Base-by-base conservation (phyloP, 2,329 filamentous ascomycete species). In the Ascochyta fabae region DNA sequence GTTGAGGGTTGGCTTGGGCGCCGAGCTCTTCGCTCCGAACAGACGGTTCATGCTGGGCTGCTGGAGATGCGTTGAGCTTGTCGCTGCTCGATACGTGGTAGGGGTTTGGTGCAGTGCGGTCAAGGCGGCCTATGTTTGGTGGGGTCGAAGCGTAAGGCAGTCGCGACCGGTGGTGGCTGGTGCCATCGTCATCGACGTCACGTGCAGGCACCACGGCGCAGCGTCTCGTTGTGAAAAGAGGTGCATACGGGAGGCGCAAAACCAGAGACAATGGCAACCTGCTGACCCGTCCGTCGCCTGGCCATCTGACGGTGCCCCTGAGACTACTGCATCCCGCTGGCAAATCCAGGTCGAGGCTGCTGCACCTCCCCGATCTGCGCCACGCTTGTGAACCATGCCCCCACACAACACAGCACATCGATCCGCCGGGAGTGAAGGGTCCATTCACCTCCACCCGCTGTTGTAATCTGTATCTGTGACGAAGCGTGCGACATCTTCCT, bases 1-100 rank as follows among this genome's bases (percentile, higher is more conserved):
- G 79, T 86, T 86, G 65, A 97, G 90, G 46, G 90, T 94, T 13
- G 95, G 92, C 79, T 98, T 98, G 50, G 95, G 93, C 60, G 88
- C 88, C 63, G 90, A 88, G 78, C 86, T 89, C 80, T 93, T 95
- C 67, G 89, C 85, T 74, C 95, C 95, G 76, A 99, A 99, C 67
- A 99, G 84, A 69, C 95, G 91, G 77, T 99, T 98, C 95, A 99
- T 98, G 61, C 51, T 82, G 77, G 45, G 31, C 22, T 9, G 24
- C n/a, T n/a, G 19, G n/a, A 23, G 26, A 13, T 8, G n/a, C n/a
- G 26, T 10, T 6, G 29, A 10, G 26, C 22, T 19, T 31, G 13
- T 8, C 3, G 6, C 19, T 39, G 16, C 12, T 19, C 19, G 10
- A 13, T 39, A 13, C 27, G 9, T 6, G 23, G n/a, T 9, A 6